Percentiles rank a stretch among this genome's conserved stretches.
Evolutionary conservation across 345 rosid genomes (phyloP).

Genomic region (Mangifera indica): DNA sequence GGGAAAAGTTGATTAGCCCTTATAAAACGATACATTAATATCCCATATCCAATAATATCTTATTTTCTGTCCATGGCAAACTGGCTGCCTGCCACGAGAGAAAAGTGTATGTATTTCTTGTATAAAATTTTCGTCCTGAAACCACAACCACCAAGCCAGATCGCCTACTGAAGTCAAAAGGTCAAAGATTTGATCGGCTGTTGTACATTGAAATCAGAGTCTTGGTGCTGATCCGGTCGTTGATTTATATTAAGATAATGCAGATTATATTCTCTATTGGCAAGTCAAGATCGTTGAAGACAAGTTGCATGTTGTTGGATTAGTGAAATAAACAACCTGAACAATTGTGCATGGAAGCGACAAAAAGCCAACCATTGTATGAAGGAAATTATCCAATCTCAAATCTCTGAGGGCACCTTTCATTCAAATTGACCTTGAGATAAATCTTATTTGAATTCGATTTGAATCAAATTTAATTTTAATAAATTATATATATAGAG

Average conservation of each 20-base stretch:
- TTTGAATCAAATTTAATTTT: too few species aligned
- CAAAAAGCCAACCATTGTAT: too few species aligned
- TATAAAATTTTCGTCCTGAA: neutral
- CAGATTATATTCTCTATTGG: neutral
- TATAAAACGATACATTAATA: neutral
- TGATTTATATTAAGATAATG: neutral
- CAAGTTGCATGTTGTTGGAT: too few species aligned
- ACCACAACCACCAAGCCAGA: neutral
- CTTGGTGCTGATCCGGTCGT: too few species aligned
- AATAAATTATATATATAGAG: too few species aligned
- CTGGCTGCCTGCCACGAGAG: conserved; percentile 8
- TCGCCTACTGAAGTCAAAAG: neutral
- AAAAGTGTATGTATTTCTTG: neutral
- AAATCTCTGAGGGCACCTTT: too few species aligned
- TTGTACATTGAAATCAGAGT: neutral
- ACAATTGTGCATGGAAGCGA: too few species aligned
- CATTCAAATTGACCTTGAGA: too few species aligned
- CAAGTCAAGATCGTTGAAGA: neutral
- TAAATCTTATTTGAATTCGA: too few species aligned
- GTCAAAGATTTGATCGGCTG: neutral
- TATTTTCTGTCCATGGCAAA: neutral
- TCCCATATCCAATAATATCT: neutral
- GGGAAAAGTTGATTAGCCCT: too few species aligned
- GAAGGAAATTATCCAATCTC: too few species aligned
- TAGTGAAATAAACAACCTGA: too few species aligned